Evolutionary conservation across 208 protist species (phyloP).

Genomic region (Kentomonas sorsogonicus): DNA sequence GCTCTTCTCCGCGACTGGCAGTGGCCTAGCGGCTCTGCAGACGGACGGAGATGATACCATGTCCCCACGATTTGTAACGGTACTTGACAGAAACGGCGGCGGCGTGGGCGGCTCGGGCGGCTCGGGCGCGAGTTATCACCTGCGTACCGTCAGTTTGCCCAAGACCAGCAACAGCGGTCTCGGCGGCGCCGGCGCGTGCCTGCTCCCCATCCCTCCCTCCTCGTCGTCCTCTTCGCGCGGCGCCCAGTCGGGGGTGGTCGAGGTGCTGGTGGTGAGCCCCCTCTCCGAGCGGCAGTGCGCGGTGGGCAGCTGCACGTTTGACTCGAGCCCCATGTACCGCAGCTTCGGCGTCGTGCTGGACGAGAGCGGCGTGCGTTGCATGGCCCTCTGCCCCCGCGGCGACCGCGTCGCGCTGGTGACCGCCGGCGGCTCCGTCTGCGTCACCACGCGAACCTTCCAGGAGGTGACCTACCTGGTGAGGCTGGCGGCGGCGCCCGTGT

Average conservation of each 20-base stretch:
- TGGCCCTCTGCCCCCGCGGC: not conserved
- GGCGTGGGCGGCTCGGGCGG: too few species aligned
- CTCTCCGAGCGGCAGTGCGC: not conserved
- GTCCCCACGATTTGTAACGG: too few species aligned
- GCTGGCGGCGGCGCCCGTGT: not conserved
- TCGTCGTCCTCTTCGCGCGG: not conserved
- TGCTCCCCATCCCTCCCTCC: constrained; percentile 7
- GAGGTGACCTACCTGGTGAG: constrained; percentile 21
- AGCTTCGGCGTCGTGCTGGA: not conserved
- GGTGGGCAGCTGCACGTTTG: not conserved
- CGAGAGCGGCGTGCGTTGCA: not conserved
- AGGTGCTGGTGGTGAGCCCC: constrained; percentile 4
- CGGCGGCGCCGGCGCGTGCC: constrained; percentile 3
- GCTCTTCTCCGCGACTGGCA: constrained; percentile 31
- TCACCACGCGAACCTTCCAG: constrained; percentile 43
- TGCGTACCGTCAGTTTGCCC: too few species aligned
- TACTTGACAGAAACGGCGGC: too few species aligned
- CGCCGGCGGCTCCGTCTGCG: constrained; percentile 37
- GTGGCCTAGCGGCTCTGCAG: constrained; percentile 40
- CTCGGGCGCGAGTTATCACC: too few species aligned
- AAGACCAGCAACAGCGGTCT: too few species aligned
- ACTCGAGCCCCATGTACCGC: not conserved
- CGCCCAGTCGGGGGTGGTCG: not conserved
- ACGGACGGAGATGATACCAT: not conserved
- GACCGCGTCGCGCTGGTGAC: not conserved